Evolutionary conservation across 345 rosid species (phyloP).

Genomic region (Citrus maxima): DNA sequence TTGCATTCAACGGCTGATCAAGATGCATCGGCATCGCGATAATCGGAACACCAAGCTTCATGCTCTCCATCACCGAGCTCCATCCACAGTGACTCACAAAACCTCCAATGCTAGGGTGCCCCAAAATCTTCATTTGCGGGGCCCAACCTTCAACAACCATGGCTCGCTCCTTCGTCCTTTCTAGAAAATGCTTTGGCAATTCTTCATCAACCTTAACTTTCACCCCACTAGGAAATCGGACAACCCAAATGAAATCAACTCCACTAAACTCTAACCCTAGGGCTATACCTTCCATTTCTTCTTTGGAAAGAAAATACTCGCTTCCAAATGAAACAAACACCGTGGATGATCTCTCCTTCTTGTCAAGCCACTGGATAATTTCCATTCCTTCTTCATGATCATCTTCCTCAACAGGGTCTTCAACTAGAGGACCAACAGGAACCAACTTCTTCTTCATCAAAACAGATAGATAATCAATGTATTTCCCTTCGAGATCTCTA

Average conservation of each 20-base stretch:
- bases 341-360: constrained; percentile 16
- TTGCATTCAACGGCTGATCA: constrained; percentile 34
- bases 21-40: constrained; percentile 35
- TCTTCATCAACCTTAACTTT: constrained; percentile 8
- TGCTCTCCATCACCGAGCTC: constrained; percentile 41
- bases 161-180: constrained; percentile 29
- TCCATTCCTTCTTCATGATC: background rate
- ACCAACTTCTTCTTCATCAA: constrained; percentile 24
- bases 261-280: constrained; percentile 32
- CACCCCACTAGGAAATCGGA: constrained; percentile 27
- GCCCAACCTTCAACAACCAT: constrained; percentile 33
- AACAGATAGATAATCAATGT: constrained; percentile 24
- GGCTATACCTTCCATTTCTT: constrained; percentile 35
- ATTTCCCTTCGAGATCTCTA: constrained; percentile 34
- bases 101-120: constrained; percentile 25
- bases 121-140: constrained; percentile 28
- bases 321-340: constrained; percentile 40
- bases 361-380: constrained; percentile 31
- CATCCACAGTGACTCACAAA: constrained; percentile 44
- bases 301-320: constrained; percentile 29
- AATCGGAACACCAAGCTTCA: constrained; percentile 30
- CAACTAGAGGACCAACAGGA: constrained; percentile 37
- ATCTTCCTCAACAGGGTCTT: constrained; percentile 1
- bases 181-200: constrained; percentile 25
- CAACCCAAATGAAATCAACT: constrained; percentile 35